Percentiles rank a stretch among this genome's conserved stretches.
phyloP scores from a whole-genome alignment of 768 basidiomycete species.

The Kwoniella mangroviensis region DNA sequence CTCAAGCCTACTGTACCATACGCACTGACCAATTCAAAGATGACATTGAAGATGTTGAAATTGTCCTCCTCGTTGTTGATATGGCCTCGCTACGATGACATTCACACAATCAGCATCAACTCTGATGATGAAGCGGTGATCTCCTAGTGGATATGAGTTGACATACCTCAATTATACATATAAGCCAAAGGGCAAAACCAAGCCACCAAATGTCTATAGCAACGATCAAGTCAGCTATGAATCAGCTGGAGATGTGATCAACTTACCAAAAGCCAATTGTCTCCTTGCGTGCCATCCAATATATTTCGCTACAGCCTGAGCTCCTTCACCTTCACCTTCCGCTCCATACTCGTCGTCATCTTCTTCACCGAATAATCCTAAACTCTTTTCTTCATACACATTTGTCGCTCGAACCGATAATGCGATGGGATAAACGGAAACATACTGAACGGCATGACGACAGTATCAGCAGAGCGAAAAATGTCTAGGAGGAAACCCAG shows the following conservation, averaged over 20 bases:
- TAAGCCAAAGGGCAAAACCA: slow-evolving; percentile 76
- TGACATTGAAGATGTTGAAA: slow-evolving; percentile 83
- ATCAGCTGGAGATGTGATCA: background rate
- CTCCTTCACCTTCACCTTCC: slow-evolving; percentile 42
- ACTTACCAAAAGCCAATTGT: slow-evolving; percentile 87
- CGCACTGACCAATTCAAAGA: slow-evolving; percentile 55
- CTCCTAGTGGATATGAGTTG: too few species aligned
- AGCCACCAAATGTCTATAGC: slow-evolving; percentile 93
- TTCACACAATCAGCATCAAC: too few species aligned
- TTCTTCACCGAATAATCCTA: slow-evolving; percentile 71
- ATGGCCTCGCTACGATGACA: slow-evolving; percentile 63
- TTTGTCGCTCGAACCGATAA: slow-evolving; percentile 72
- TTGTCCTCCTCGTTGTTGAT: slow-evolving; percentile 65
- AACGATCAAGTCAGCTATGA: background rate
- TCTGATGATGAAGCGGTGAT: too few species aligned
- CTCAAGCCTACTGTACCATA: slow-evolving; percentile 73
- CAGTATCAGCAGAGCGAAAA: too few species aligned
- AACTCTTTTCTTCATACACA: slow-evolving; percentile 84
- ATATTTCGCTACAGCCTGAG: slow-evolving; percentile 56
- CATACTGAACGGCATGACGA: background rate
- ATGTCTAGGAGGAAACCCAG: too few species aligned
- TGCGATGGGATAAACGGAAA: slow-evolving; percentile 45
- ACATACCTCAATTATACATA: slow-evolving; percentile 92
- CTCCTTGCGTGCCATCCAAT: slow-evolving; percentile 57
- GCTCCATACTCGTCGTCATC: slow-evolving; percentile 61